Base-by-base conservation (phyloP, 2,329 filamentous ascomycete species). In the Dactylellina cionopaga region DNA sequence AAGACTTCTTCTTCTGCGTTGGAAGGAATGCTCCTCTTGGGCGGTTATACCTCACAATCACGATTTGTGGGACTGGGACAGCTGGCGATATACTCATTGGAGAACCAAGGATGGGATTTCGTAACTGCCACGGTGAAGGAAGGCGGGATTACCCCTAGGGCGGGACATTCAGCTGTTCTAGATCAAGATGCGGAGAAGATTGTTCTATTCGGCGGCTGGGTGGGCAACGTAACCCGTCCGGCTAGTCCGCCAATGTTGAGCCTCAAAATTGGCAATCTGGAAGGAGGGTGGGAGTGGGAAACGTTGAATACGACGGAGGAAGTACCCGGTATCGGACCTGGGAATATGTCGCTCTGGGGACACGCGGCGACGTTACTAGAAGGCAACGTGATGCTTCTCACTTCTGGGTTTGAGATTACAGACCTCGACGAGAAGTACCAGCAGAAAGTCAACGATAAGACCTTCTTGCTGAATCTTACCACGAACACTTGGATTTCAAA, bases 181-280 rank as follows among this genome's bases (percentile, higher is more conserved):
- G 91, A 88, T 25, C 86, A 90, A 56, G 92, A 96, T 77, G 93
- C 93, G 0, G 86, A 83, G 24, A 87, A 86, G n/a, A 83, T 98
- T 6, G 82, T 96, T 39, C 82, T 99, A 0, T 84, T 92, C 70
- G 95, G 95, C 17, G 95, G 95, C 1, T 99, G 95, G 95, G 92
- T 97, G 3, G 94, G 93, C 2, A 88, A 96, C 77, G 84, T 90
- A 0, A 85, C 83, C 6, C 90, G 88, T 29, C 86, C 93, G 0
- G 95, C 95, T 0, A 83, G 88, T 27, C 95, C 95, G 0, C 92
- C 96, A 78, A 83, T 98, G 24, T 90, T 87, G 0, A 81, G 97
- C 2, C 82, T 98, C 2, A 83, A 91, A 66, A 83, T 97, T 65
- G 91, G 89, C 5, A 85, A 89, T 71, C 88, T 88, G 2, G 95